Conservation (phyloP, 2,329 filamentous ascomycete genomes). For the Pseudocercospora cruenta region DNA sequence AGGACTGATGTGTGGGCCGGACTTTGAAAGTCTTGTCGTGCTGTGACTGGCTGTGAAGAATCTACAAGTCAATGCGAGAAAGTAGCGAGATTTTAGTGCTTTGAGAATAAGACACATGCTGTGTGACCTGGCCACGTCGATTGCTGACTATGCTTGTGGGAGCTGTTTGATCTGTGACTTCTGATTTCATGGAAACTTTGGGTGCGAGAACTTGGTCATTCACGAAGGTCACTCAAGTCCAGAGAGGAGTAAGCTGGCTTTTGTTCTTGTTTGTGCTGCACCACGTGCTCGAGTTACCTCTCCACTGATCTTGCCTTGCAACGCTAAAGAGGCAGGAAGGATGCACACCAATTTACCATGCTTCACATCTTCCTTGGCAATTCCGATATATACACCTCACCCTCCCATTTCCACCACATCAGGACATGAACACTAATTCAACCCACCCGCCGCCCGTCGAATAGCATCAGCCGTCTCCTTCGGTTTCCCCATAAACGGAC, state of each 20-base stretch:
- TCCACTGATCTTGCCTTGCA: no score
- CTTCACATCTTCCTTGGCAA: background rate
- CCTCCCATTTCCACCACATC: no score
- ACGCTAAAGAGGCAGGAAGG: background rate
- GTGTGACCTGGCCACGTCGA: background rate
- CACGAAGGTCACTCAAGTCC: no score
- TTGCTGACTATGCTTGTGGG: background rate
- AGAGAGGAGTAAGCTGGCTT: no score
- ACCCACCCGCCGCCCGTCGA: conserved; percentile 22
- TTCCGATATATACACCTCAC: background rate
- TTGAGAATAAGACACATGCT: background rate
- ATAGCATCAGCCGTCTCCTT: conserved; percentile 31
- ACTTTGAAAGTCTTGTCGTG: no score
- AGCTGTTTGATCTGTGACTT: no score
- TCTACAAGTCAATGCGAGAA: no score
- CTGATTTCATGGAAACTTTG: no score
- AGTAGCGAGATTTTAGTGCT: background rate
- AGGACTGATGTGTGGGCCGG: background rate
- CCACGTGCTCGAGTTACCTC: no score
- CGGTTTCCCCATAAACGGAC: conserved; percentile 34
- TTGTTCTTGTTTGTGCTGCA: no score
- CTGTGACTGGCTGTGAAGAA: no score
- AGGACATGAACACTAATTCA: background rate
- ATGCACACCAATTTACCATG: background rate
- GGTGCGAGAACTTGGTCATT: no score